phyloP scores from a whole-genome alignment of 495 filamentous ascomycete species.

The Xylaria sp. region DNA sequence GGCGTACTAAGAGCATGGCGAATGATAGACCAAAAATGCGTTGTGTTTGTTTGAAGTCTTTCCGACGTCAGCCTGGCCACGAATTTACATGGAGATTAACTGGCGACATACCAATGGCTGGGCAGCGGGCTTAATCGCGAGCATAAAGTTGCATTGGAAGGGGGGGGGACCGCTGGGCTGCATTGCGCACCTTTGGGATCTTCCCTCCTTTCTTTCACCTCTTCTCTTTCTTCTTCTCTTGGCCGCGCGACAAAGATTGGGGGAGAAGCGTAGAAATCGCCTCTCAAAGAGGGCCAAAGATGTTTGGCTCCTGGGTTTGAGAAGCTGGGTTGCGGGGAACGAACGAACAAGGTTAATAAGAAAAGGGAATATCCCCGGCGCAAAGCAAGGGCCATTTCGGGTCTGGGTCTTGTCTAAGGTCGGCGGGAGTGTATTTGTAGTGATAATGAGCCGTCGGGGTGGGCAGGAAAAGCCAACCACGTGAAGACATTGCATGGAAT shows the following conservation, averaged over 20 bases:
- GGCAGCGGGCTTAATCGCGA: conserved; percentile 14
- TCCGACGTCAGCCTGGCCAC: conserved; percentile 25
- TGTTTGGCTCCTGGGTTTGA: neutral
- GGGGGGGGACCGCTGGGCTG: neutral
- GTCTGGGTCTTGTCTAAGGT: neutral
- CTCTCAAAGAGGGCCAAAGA: conserved; percentile 25
- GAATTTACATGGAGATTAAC: conserved; percentile 29
- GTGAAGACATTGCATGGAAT: conserved; percentile 1
- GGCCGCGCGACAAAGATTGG: neutral
- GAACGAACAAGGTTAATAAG: conserved; percentile 31
- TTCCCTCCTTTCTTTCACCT: conserved; percentile 11
- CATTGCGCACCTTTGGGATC: conserved; percentile 1
- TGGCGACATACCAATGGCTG: conserved; percentile 16
- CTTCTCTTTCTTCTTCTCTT: conserved; percentile 13
- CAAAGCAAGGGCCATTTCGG: neutral
- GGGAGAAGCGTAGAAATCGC: conserved; percentile 2
- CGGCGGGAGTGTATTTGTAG: conserved; percentile 26
- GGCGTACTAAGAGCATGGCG: conserved; percentile 32
- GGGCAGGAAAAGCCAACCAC: conserved; percentile 3
- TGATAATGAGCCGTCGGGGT: conserved; percentile 17
- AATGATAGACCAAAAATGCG: conserved; percentile 28
- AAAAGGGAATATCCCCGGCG: conserved; percentile 20
- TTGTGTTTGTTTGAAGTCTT: conserved; percentile 29
- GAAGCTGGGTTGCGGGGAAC: conserved; percentile 28
- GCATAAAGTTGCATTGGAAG: conserved; percentile 30